phyloP scores from a whole-genome alignment of 1,284 basidiomycete species.

The Boletellus deceptivus region DNA sequence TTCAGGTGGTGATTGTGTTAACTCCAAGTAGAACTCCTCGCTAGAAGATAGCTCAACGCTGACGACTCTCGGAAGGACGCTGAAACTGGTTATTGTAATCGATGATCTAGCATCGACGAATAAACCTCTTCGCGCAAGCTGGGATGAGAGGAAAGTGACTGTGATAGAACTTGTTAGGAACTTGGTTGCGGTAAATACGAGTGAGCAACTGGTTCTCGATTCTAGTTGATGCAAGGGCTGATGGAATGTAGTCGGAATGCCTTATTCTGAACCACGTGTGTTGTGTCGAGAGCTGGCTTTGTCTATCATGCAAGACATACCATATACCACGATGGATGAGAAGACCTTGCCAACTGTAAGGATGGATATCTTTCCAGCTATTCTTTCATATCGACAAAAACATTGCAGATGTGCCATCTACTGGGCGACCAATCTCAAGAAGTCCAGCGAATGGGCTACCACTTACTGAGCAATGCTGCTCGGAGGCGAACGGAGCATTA shows the following conservation, averaged over 20 bases:
- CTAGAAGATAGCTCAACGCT: slow-evolving; percentile 61
- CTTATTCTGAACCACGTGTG: slow-evolving; percentile 60
- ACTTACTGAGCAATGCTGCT: slow-evolving; percentile 62
- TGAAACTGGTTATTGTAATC: slow-evolving; percentile 68
- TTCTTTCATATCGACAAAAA: not conserved
- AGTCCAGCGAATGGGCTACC: slow-evolving; percentile 72
- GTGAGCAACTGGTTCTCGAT: slow-evolving; percentile 37
- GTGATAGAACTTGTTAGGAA: slow-evolving; percentile 60
- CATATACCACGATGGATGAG: slow-evolving; percentile 61
- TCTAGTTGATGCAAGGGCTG: not conserved
- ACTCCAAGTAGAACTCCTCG: slow-evolving; percentile 50
- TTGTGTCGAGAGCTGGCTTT: slow-evolving; percentile 67
- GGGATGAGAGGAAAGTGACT: slow-evolving; percentile 57
- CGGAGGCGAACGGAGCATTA: slow-evolving; percentile 71
- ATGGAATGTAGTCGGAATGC: slow-evolving; percentile 16
- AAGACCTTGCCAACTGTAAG: slow-evolving; percentile 63
- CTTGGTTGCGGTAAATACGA: slow-evolving; percentile 47
- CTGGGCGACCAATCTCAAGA: slow-evolving; percentile 62
- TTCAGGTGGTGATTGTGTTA: not conserved
- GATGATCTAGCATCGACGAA: slow-evolving; percentile 74
- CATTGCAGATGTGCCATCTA: slow-evolving; percentile 68
- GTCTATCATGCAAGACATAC: slow-evolving; percentile 65
- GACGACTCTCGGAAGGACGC: slow-evolving; percentile 64
- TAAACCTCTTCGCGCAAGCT: slow-evolving; percentile 67
- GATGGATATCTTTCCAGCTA: not conserved